Evolutionary conservation across 1,284 basidiomycete species (phyloP), one percentile per base, ranked within the genome.

Genomic region (Austroboletus novae-zelandiae): DNA sequence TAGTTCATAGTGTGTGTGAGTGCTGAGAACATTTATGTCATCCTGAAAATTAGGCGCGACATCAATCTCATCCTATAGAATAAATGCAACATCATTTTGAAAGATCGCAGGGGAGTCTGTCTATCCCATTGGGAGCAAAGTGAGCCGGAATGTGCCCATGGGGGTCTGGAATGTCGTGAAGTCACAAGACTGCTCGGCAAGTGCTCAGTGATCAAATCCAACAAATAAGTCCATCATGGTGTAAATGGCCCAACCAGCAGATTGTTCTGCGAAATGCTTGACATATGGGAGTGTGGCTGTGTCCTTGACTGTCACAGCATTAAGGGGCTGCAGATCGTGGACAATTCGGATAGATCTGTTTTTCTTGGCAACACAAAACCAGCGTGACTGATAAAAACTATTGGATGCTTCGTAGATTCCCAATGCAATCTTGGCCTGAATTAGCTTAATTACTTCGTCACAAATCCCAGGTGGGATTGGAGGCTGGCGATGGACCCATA

Each of bases 71-170:
- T 56, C 52, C 32, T 69, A 60, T 0, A 76, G 55, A 29, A 72
- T 72, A 44, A 62, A 66, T 0, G 62, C 65, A 1, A 74, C 57
- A 67, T 73, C 14, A 11, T 29, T 29, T 29, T 29, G 29, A 10
- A 29, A 51, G 1, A 40, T 15, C 0, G 40, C 9, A 2, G 31
- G 45, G 0, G 35, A 48, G 44, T 75, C 73, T 0, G 71, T 73
- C 63, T 63, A 75, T 0, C 74, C 72, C 70, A 71, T 72, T 0
- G 71, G 73, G 0, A 74, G 50, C 0, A 55, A 61, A 0, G 60
- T 61, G 3, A 67, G 51, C 5, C 48, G 34, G 1, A 62, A 40
- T 0, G 54, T 55, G 0, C 63, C 59, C 9, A 61, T 52, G 0
- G 61, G 65, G 0, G 61, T 57, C 34, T 62, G 60, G 39, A 68